Evolutionary conservation across 1,139 yeast genomes (phyloP).

Genomic region (Geotrichum citri-aurantii): DNA sequence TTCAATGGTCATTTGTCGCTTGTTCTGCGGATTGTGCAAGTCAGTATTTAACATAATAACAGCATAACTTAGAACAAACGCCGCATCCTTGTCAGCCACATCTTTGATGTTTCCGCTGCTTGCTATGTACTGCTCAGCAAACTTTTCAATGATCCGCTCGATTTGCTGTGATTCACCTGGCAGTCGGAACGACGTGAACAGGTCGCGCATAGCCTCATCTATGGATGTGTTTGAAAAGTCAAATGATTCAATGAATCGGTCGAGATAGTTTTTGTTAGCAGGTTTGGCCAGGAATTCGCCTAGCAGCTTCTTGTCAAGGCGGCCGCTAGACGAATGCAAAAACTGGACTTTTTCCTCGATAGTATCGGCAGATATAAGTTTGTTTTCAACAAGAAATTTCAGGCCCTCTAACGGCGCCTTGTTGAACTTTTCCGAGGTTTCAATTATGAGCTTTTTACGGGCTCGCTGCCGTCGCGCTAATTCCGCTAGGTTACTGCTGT

Average conservation of each 20-base stretch:
- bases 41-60: conserved; percentile 91
- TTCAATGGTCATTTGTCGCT: conserved; percentile 77
- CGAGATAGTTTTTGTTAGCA: conserved; percentile 53
- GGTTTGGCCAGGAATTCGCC: conserved; percentile 86
- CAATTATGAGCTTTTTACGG: conserved; percentile 64
- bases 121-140: conserved; percentile 68
- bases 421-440: conserved; percentile 69
- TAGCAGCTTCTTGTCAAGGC: conserved; percentile 77
- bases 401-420: conserved; percentile 73
- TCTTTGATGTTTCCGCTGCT: conserved; percentile 6
- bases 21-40: conserved; percentile 71
- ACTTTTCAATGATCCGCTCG: conserved; percentile 81
- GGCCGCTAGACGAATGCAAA: conserved; percentile 67
- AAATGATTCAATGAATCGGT: conserved; percentile 60
- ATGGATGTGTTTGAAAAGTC: conserved; percentile 75
- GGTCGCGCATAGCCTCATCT: conserved; percentile 83
- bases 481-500: conserved; percentile 22
- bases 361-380: conserved; percentile 56
- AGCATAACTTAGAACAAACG: conserved; percentile 86
- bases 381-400: conserved; percentile 51
- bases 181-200: conserved; percentile 79
- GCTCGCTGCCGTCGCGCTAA: conserved; percentile 40
- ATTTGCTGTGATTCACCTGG: conserved; percentile 98
- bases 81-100: conserved; percentile 58
- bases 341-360: conserved; percentile 65